phyloP scores from a whole-genome alignment of 306 rosid genomes.

The Vicia sativa region DNA sequence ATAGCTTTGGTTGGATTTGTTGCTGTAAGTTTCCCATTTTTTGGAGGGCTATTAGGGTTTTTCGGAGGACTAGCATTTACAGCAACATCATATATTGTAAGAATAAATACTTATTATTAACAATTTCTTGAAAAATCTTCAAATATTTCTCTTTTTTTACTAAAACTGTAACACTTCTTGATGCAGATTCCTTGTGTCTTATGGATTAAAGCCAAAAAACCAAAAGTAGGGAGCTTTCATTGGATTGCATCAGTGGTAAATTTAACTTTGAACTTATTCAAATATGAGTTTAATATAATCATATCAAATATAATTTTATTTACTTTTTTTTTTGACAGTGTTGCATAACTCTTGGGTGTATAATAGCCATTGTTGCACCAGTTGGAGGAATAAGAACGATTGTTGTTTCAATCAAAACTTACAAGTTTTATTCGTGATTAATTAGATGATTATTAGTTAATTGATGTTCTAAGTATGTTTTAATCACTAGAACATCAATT shows the following conservation, averaged over 20 bases:
- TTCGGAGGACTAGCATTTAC: conserved; percentile 80
- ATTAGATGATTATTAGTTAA: neutral
- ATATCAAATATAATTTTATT: neutral
- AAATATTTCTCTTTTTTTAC: neutral
- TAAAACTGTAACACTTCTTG: neutral
- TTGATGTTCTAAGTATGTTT: neutral
- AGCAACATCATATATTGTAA: conserved; percentile 66
- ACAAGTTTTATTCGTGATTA: conserved; percentile 51
- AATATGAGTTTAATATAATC: neutral
- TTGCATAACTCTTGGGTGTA: conserved; percentile 27
- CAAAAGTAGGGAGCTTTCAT: conserved; percentile 22
- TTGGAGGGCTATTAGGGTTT: conserved; percentile 73
- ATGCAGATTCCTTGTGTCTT: conserved; percentile 63
- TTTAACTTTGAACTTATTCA: neutral
- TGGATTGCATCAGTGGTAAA: conserved; percentile 2
- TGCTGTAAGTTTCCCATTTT: conserved; percentile 67
- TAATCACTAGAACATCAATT: neutral
- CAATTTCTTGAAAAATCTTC: neutral
- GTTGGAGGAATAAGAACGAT: conserved; percentile 67
- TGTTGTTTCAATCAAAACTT: conserved; percentile 46
- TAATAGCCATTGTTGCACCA: conserved; percentile 53
- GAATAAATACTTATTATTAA: conserved; percentile 19
- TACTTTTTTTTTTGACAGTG: conserved; percentile 27
- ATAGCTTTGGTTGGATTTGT: conserved; percentile 51
- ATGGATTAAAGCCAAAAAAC: conserved; percentile 51